Base-by-base conservation (phyloP, 208 protist species). In the Crithidia brevicula region DNA sequence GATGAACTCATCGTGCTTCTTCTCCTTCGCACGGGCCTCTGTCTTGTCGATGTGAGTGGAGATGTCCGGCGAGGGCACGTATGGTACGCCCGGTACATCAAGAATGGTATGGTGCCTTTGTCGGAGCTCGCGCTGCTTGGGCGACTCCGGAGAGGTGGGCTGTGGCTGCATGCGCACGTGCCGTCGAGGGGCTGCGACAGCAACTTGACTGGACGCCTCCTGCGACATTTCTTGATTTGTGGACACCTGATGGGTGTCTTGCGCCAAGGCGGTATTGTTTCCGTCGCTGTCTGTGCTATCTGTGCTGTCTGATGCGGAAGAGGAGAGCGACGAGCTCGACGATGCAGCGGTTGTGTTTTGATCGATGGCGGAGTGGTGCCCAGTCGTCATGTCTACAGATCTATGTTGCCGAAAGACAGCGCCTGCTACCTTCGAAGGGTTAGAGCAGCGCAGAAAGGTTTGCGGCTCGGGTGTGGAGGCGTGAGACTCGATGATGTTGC, bases 11-110 rank as follows among this genome's bases (percentile, higher is more conserved):
- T 67, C 64, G 18, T 58, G 69, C 46, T 53, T 51, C 38, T 46
- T 50, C 50, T 77, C 52, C 62, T 75, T 81, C 22, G 18, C 42
- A n/a, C 1, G 45, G 2, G 36, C 49, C 36, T 61, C 59, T 5
- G 27, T 27, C 4, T 22, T 23, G 45, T 81, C 75, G 0, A 49
- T 51, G 60, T 61, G 25, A 13, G 49, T 60, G 2, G 75, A 81
- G 20, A 56, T 68, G 28, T 81, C 65, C 0, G 75, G 75, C 15
- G 75, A 68, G 11, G 46, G 47, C 9, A 81, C 64, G 40, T 74
- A 81, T 9, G 68, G 63, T 6, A 81, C 69, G 8, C 30, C 64
- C 3, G 45, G 28, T 11, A 81, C 31, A 38, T 81, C 58, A 5
- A 81, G 46, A 18, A 77, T 45, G 23, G 75, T 77, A 33, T 27